Base-by-base conservation (phyloP, 306 rosid genomes). In the Glycine soja region DNA sequence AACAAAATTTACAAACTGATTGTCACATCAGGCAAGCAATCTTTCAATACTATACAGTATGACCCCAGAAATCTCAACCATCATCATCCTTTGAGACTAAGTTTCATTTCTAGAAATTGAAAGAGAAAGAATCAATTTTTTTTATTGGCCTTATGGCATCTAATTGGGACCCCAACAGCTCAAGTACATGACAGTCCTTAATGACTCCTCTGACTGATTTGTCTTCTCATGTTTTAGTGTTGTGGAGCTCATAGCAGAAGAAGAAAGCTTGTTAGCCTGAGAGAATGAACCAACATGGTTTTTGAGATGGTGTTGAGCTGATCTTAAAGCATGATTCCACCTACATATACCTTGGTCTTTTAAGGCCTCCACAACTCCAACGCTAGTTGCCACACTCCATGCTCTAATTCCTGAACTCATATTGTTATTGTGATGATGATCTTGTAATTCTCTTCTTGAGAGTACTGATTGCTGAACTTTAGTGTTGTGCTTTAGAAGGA, bases 111-210 rank as follows among this genome's bases (percentile, higher is more conserved):
- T 10, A 10, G 48, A 67, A 1, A 67, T 14, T 12, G 10, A 67
- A 15, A 42, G 9, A 15, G 43, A 43, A 66, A 42, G 0, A 66
- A 40, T 2, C 30, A n/a, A n/a, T 0, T 12, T 68, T 42, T 68
- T 7, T 16, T 6, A 13, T 10, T 36, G 73, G 40, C 1, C 9
- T 24, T 3, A 4, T 30, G 52, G 5, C 6, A 12, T 30, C 72
- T 51, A 81, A 16, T 82, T 85, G 57, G 86, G 86, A 73, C 88
- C 86, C 88, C 88, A 85, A 14, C 93, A 92, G 73, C 92, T 90
- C 48, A 88, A 74, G 82, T 90, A 92, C 93, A 92, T 89, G 61
- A 90, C 91, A 0, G 81, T 89, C 38, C 89, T 89, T 0, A 89
- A 65, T 1, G 97, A 36, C 3, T 65, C 70, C 14, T 65, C 48